Base-by-base conservation (phyloP, 129 eudicot genomes). In the Pulicaria dysenterica region DNA sequence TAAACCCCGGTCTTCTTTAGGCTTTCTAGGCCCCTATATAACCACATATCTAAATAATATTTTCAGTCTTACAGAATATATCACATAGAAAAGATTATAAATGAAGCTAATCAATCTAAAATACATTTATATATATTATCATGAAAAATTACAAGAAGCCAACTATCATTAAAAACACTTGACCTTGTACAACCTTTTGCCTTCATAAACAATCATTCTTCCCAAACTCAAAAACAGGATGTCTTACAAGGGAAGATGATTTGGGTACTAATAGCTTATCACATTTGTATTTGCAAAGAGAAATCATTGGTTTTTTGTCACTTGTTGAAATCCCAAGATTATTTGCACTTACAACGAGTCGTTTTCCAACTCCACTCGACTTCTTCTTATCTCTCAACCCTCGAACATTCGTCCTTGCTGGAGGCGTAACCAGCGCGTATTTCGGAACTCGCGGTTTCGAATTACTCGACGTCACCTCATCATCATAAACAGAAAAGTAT, bases 161-260 rank as follows among this genome's bases (percentile, higher is more conserved):
- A 66, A 19, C 78, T 24, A 40, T 12, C 24, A 4, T 7, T 13
- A 42, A 43, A n/a, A 42, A 24, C 58, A 45, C 12, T 31, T 64
- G 41, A 53, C 8, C 72, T 42, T 41, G 16, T 14, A 51, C 16
- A 64, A 65, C 9, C 13, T 3, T 3, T 42, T 53, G 14, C 11
- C 64, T 59, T 41, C 3, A 43, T 5, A 47, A 37, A 42, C 31
- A 82, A 48, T 75, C 75, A 71, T 59, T 75, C 71, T 72, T 58
- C 13, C 77, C 78, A 42, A 90, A 77, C 73, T 90, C 96, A 79
- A 83, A 90, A 59, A 85, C 85, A 66, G 85, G 72, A 58, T 72
- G 82, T 83, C 78, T 78, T 44, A 68, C 78, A 48, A 44, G 4
- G 8, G 76, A 69, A 53, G 82, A 24, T 73, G 83, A 56, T 51